Percentiles rank a stretch among this genome's conserved stretches.
Evolutionary conservation across 257 asterid species (phyloP).

Genomic region (Asclepias syriaca): DNA sequence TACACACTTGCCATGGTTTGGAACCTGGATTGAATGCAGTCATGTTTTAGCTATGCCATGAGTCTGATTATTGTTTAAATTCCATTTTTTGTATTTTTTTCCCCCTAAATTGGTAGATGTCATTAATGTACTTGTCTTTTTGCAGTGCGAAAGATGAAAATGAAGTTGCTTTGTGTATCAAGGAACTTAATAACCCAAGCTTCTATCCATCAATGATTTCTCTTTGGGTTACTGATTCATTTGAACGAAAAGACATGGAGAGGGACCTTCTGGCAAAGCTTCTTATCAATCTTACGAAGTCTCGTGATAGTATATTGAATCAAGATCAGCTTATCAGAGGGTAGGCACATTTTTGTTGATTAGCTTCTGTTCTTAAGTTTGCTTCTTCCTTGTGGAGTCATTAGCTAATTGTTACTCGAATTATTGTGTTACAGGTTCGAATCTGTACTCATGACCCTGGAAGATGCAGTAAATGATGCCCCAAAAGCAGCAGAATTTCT

Average conservation of each 20-base stretch:
- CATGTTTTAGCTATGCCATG: background rate
- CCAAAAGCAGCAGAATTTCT: conserved; percentile 51
- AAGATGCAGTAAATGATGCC: conserved; percentile 49
- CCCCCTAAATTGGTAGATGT: background rate
- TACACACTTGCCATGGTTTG: background rate
- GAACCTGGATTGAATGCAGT: background rate
- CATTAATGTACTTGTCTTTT: conserved; percentile 8
- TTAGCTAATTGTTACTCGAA: conserved; percentile 11
- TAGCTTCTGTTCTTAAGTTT: too few relatives aligned
- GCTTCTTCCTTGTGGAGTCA: background rate
- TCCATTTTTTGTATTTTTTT: background rate
- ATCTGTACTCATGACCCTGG: conserved; percentile 30
- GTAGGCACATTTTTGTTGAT: conserved; percentile 31
- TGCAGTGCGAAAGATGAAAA: conserved; percentile 78
- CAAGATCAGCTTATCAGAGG: conserved; percentile 69
- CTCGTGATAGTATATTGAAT: conserved; percentile 44
- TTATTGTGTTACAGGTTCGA: conserved; percentile 32
- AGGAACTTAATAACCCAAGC: conserved; percentile 67
- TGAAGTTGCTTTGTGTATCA: conserved; percentile 76
- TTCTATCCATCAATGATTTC: conserved; percentile 81
- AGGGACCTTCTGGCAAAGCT: conserved; percentile 68
- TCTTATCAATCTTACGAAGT: conserved; percentile 54
- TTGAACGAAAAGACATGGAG: conserved; percentile 83
- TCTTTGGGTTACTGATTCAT: conserved; percentile 79
- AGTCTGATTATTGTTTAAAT: background rate